Conservation (phyloP, 768 basidiomycete genomes). For the Boletus edulis region DNA sequence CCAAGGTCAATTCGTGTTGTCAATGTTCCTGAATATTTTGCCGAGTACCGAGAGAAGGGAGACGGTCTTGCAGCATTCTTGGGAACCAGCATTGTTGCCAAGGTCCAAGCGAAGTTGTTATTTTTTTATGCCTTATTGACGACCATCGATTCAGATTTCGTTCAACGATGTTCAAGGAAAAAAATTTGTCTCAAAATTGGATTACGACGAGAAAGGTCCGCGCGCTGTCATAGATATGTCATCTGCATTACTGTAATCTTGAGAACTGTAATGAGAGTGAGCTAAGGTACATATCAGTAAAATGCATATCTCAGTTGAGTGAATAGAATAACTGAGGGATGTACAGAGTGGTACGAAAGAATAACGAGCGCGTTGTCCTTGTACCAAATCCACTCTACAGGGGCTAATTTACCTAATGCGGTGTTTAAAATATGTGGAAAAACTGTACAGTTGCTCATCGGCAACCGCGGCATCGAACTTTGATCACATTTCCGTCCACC, state of each 20-base stretch:
- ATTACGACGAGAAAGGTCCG: conserved; percentile 73
- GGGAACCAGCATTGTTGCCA: conserved; percentile 81
- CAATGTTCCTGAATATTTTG: conserved; percentile 84
- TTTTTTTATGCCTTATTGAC: not conserved
- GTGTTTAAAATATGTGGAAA: conserved; percentile 20
- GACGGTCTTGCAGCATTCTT: conserved; percentile 80
- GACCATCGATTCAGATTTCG: conserved; percentile 48
- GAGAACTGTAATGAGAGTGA: not conserved
- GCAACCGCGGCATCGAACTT: conserved; percentile 17
- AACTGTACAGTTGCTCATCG: conserved; percentile 32
- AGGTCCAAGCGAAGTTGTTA: conserved; percentile 43
- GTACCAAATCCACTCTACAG: not conserved
- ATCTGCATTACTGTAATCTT: conserved; percentile 58
- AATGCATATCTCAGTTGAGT: too few species aligned
- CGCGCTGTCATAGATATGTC: conserved; percentile 75
- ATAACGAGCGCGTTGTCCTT: too few species aligned
- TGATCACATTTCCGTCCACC: not conserved
- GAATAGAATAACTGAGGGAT: too few species aligned
- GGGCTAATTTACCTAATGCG: conserved; percentile 13
- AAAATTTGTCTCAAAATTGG: conserved; percentile 76
- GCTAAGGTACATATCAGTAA: too few species aligned
- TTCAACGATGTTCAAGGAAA: conserved; percentile 67
- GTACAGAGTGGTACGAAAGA: too few species aligned
- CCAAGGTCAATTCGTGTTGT: conserved; percentile 61
- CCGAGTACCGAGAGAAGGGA: conserved; percentile 84